Evolutionary conservation across 805 yeast species (phyloP), one percentile per base, ranked within the genome.

Genomic region (Wickerhamomyces canadensis): DNA sequence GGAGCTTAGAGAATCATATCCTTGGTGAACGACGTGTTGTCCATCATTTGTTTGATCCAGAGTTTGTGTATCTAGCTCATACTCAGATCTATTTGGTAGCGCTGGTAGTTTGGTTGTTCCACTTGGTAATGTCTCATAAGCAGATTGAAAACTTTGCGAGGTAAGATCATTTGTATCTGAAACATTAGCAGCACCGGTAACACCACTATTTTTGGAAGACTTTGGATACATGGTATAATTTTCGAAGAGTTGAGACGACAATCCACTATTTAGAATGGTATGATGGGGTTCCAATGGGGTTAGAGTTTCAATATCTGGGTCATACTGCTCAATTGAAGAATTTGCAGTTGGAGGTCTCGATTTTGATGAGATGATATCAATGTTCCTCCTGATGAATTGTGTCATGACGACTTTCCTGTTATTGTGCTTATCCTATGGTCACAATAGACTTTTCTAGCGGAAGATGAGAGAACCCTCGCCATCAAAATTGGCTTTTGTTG

Each of bases 381-480:
- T 42, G 29, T 47, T 44, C 19, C 34, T 41, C 31, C 46, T 42
- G 14, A 50, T 40, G 34, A 48, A 48, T 35, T 50, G 52, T 2
- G 52, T 25, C 55, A 50, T 48, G 9, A 5, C 15, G 29, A 25
- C n/a, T n/a, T n/a, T n/a, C n/a, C n/a, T n/a, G n/a, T n/a, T n/a
- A n/a, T n/a, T n/a, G n/a, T n/a, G n/a, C n/a, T n/a, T n/a, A n/a
- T n/a, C n/a, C n/a, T n/a, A n/a, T n/a, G n/a, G n/a, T n/a, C n/a
- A n/a, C n/a, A n/a, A n/a, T n/a, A n/a, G n/a, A n/a, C n/a, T n/a
- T n/a, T n/a, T n/a, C n/a, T n/a, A n/a, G n/a, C n/a, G n/a, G n/a
- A n/a, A n/a, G n/a, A n/a, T n/a, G n/a, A n/a, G n/a, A n/a, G n/a
- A n/a, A n/a, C n/a, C n/a, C n/a, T n/a, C n/a, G n/a, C n/a, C n/a